Conservation (phyloP, 345 rosid species). For the Hibiscus syriacus region DNA sequence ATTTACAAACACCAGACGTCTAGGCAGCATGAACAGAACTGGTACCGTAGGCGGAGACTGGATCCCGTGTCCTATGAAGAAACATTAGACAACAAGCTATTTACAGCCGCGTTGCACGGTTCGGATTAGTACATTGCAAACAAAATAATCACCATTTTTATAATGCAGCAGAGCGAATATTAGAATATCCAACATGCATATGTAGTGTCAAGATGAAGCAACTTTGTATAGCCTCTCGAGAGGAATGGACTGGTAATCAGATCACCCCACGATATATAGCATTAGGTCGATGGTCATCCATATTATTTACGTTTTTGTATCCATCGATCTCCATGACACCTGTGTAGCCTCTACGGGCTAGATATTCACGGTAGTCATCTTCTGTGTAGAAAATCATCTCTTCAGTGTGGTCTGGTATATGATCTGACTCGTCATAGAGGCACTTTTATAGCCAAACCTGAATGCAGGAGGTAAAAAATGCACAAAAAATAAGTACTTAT, state of each 20-base stretch:
- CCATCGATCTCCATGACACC: conserved; percentile 76
- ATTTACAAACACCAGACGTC: conserved; percentile 14
- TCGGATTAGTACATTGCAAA: background rate
- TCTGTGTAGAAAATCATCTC: conserved; percentile 61
- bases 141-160: background rate
- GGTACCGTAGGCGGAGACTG: background rate
- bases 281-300: conserved; percentile 89
- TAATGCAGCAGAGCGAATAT: conserved; percentile 1
- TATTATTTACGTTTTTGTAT: conserved; percentile 63
- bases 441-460: conserved; percentile 81
- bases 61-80: background rate
- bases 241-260: conserved; percentile 20
- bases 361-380: conserved; percentile 87
- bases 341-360: conserved; percentile 61
- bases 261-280: conserved; percentile 69
- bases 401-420: conserved; percentile 72
- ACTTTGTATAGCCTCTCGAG: background rate
- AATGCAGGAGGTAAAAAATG: background rate
- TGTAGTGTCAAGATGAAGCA: background rate
- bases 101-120: background rate
- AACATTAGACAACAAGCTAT: background rate
- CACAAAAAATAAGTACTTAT: background rate
- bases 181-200: background rate
- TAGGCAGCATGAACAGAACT: background rate
- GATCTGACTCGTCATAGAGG: conserved; percentile 78